Evolutionary conservation across 129 eudicot genomes (phyloP), one percentile per base, ranked within the genome.

Genomic region (Escallonia herrerae): DNA sequence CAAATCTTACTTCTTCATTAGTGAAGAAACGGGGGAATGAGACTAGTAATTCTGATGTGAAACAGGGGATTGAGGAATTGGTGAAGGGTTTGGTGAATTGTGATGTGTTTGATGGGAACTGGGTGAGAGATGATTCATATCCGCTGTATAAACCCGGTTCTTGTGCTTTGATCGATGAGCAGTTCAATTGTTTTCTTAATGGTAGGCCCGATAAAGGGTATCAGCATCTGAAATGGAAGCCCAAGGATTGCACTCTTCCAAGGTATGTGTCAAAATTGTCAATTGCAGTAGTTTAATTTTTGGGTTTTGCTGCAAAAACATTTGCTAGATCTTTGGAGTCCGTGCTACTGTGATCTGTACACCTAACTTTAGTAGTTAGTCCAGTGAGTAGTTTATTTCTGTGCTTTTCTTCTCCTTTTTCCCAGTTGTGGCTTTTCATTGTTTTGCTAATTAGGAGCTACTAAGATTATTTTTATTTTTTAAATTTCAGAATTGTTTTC

Each of bases 141-240:
- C 95, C 95, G 12, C 66, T 87, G 51, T 87, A 84, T 75, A 78
- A 77, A 62, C 88, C 88, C 38, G 91, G 91, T 65, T 84, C 91
- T 54, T 87, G 95, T 65, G 76, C 95, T 59, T 65, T 79, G 45
- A 75, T 87, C 69, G 95, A 87, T 77, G 91, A 82, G 44, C 89
- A 77, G 41, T 87, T 87, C 60, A 80, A 84, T 55, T 87, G 95
- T 69, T 76, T 71, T 64, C 51, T 45, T 2, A 87, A 84, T 82
- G 84, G 91, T 47, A 79, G 91, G 70, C 91, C 91, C 75, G 91
- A 84, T 79, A 76, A 80, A 71, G 84, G 59, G 55, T 87, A 74
- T 78, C 75, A 76, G 68, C 75, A 69, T 76, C 77, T 64, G 56
- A 84, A 74, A 76, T 87, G 95, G 95, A 82, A 87, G 79, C 95